Evolutionary conservation across 1,284 basidiomycete species (phyloP).

Genomic region (Pyrrhoderma noxium): DNA sequence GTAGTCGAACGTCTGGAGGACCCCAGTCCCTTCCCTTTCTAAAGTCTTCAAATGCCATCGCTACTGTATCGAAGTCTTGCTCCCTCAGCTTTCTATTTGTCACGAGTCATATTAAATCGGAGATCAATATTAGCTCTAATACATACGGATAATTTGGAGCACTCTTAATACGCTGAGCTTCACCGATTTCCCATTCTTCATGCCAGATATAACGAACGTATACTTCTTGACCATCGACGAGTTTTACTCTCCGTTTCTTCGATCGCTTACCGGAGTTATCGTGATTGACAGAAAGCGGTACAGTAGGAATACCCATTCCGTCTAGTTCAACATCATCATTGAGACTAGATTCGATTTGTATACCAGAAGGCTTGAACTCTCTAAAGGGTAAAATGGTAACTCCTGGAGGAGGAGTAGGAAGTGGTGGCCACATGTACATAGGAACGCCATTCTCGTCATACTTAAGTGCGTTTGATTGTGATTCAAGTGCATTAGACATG

Average conservation of each 20-base stretch:
- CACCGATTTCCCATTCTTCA: constrained; percentile 56
- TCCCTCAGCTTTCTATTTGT: no score
- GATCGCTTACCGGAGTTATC: constrained; percentile 35
- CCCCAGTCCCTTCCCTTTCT: constrained; percentile 48
- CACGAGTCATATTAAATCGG: background rate
- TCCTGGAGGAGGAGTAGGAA: constrained; percentile 46
- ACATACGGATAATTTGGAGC: constrained; percentile 34
- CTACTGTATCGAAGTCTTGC: constrained; percentile 32
- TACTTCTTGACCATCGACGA: constrained; percentile 22
- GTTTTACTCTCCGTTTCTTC: constrained; percentile 34
- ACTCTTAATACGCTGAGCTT: constrained; percentile 30
- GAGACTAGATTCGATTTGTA: constrained; percentile 32
- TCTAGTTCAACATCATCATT: constrained; percentile 48
- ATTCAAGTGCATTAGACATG: background rate
- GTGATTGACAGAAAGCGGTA: constrained; percentile 47
- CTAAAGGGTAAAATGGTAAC: constrained; percentile 51
- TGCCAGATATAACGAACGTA: constrained; percentile 43
- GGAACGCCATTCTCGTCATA: constrained; percentile 8
- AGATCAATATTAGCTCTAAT: background rate
- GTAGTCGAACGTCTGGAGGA: constrained; percentile 32
- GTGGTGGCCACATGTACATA: constrained; percentile 46
- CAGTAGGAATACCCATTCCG: constrained; percentile 57
- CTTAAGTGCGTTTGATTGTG: constrained; percentile 1
- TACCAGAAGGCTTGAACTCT: constrained; percentile 53
- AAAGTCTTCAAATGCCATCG: constrained; percentile 51